Evolutionary conservation across 2,329 filamentous ascomycete genomes (phyloP).

Genomic region (Botrytis byssoidea): DNA sequence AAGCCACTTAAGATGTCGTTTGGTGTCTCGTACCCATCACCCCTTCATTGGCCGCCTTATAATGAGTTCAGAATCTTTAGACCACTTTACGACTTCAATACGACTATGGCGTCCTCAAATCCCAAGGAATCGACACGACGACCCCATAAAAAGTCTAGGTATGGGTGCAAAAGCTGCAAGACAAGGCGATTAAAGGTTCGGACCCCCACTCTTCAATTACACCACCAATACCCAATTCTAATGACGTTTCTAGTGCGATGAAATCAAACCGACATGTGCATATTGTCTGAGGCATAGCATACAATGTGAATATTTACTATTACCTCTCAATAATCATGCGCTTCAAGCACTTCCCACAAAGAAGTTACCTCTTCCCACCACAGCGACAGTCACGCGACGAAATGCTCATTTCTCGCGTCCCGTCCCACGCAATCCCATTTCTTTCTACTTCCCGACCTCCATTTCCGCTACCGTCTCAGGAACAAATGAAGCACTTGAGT

Average conservation of each 20-base stretch:
- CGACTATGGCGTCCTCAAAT: background rate
- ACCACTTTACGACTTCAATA: background rate
- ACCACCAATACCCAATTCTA: background rate
- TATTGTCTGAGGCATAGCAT: background rate
- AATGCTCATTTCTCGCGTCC: background rate
- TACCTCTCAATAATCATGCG: background rate
- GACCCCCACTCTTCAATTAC: background rate
- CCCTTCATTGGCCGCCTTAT: background rate
- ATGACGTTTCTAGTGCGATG: slow-evolving; percentile 3
- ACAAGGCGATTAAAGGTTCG: slow-evolving; percentile 5
- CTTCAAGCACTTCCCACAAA: background rate
- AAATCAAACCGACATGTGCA: slow-evolving; percentile 6
- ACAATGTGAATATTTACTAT: slow-evolving; percentile 1
- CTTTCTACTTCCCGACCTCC: background rate
- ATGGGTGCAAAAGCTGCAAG: slow-evolving; percentile 17
- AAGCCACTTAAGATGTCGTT: background rate
- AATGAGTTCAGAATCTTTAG: background rate
- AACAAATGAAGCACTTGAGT: background rate
- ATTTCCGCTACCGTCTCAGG: background rate
- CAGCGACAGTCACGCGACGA: background rate
- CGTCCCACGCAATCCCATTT: background rate
- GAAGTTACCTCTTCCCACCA: background rate
- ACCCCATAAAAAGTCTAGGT: slow-evolving; percentile 15
- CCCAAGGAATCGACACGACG: background rate
- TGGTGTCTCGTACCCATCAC: background rate